These are phyloP conservation scores for Sporothrix inflata DNA, from an alignment of 2,329 filamentous ascomycete species.

Conservation along the genomic window DNA sequence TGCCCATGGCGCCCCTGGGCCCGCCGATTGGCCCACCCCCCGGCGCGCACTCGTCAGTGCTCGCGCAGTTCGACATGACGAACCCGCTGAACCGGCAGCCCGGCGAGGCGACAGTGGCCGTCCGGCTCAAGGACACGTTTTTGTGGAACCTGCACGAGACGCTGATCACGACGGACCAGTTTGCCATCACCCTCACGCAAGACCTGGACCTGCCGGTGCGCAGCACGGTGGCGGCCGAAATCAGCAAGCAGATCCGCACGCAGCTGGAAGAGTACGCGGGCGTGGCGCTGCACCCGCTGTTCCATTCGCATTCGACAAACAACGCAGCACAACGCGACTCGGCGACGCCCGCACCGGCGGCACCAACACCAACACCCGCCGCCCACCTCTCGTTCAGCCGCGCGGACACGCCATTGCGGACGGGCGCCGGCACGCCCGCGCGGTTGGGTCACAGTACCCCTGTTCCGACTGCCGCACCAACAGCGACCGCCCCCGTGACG, in stretches of 20 bases:
- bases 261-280: slow-evolving; percentile 96
- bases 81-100: slow-evolving; percentile 78
- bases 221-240: slow-evolving; percentile 70
- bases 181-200: slow-evolving; percentile 86
- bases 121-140: slow-evolving; percentile 91
- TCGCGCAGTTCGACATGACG: slow-evolving; percentile 69
- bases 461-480: slow-evolving; percentile 28
- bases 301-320: slow-evolving; percentile 60
- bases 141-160: slow-evolving; percentile 97
- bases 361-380: not conserved
- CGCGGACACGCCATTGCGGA: slow-evolving; percentile 53
- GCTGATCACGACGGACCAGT: slow-evolving; percentile 91
- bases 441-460: slow-evolving; percentile 31
- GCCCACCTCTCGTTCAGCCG: slow-evolving; percentile 10
- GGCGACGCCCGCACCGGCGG: not conserved
- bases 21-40: slow-evolving; percentile 34
- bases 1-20: slow-evolving; percentile 51
- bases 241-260: slow-evolving; percentile 91
- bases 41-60: slow-evolving; percentile 62
- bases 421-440: slow-evolving; percentile 24
- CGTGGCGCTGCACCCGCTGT: slow-evolving; percentile 89
- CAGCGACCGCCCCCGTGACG: slow-evolving; percentile 55
- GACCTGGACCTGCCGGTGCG: slow-evolving; percentile 88
- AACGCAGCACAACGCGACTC: not conserved
- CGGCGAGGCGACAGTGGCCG: slow-evolving; percentile 74